Percentiles rank a stretch among this genome's conserved stretches.
Conservation (phyloP, 352 stramenopile species). For the Pythium rhizo-oryzae region DNA sequence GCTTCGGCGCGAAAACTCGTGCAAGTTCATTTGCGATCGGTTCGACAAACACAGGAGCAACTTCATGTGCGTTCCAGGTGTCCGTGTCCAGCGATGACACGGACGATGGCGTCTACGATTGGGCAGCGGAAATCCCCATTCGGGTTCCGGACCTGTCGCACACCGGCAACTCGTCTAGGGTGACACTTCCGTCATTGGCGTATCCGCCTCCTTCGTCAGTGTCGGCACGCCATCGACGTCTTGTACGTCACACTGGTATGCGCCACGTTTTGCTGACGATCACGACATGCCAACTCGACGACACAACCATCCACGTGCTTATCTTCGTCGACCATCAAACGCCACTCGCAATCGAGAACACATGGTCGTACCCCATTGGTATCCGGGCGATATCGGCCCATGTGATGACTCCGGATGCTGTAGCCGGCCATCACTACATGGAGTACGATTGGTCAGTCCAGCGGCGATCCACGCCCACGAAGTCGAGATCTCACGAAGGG, state of each 20-base stretch:
- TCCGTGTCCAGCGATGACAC: neutral
- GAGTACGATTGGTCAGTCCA: slow-evolving; percentile 79
- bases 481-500: neutral
- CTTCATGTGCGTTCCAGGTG: slow-evolving; percentile 9
- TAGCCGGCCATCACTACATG: slow-evolving; percentile 60
- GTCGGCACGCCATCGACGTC: slow-evolving; percentile 50
- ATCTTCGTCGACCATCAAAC: slow-evolving; percentile 74
- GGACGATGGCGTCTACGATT: slow-evolving; percentile 7
- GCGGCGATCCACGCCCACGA: slow-evolving; percentile 14
- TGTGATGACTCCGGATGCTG: slow-evolving; percentile 48
- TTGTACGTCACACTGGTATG: slow-evolving; percentile 54
- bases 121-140: slow-evolving; percentile 17
- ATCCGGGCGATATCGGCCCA: slow-evolving; percentile 48
- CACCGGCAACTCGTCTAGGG: slow-evolving; percentile 1
- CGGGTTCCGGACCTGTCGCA: slow-evolving; percentile 14
- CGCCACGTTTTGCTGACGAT: slow-evolving; percentile 74
- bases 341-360: slow-evolving; percentile 66
- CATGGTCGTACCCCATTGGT: slow-evolving; percentile 53
- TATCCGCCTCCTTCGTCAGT: slow-evolving; percentile 55
- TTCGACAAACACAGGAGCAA: neutral
- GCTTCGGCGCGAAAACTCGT: slow-evolving; percentile 18
- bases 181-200: neutral
- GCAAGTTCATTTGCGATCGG: slow-evolving; percentile 18
- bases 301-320: slow-evolving; percentile 54
- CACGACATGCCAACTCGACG: slow-evolving; percentile 50